Evolutionary conservation across 768 basidiomycete genomes (phyloP).

Genomic region (Suillus luteus): DNA sequence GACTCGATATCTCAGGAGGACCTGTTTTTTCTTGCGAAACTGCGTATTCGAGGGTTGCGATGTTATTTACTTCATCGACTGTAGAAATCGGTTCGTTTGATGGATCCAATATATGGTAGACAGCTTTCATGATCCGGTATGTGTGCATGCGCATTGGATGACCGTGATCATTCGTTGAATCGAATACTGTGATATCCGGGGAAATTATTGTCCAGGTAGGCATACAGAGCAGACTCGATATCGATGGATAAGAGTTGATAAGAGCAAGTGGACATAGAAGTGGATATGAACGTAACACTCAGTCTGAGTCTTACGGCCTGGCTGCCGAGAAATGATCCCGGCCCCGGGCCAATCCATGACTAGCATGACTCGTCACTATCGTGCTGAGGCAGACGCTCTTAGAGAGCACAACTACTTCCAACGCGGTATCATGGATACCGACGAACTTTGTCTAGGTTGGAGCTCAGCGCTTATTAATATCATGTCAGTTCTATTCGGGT

Average conservation of each 20-base stretch:
- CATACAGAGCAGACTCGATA: neutral
- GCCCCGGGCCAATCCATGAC: no score
- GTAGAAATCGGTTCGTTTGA: neutral
- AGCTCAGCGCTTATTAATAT: no score
- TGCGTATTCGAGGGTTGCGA: neutral
- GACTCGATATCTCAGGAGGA: neutral
- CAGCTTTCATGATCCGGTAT: neutral
- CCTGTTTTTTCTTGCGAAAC: neutral
- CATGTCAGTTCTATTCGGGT: no score
- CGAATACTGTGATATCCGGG: neutral
- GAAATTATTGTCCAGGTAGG: neutral
- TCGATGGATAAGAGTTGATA: neutral
- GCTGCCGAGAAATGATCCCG: no score
- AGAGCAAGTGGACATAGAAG: neutral
- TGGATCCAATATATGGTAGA: neutral
- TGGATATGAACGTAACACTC: neutral
- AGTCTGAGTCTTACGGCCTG: no score
- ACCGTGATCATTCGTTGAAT: fast-evolving
- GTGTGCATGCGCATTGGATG: neutral
- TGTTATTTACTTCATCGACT: neutral
- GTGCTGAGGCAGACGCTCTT: no score
- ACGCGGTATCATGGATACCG: no score
- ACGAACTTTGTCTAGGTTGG: no score
- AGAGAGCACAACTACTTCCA: no score
- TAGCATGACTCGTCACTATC: no score